Base-by-base conservation (phyloP, 192 early-diverging fungal species). In the Coemansia pectinata region DNA sequence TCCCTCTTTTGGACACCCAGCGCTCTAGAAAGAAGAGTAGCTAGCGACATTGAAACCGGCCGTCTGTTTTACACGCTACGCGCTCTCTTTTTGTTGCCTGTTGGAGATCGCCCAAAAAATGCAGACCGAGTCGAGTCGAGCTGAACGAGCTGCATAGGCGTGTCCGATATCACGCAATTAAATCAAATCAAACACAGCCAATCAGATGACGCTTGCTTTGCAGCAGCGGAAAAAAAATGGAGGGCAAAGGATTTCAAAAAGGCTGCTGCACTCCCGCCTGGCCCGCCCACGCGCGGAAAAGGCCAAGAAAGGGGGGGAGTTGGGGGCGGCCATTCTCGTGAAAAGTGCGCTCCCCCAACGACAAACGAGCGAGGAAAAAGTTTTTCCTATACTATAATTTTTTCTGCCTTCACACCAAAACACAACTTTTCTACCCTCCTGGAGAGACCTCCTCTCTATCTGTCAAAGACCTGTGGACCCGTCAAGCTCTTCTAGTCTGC, bases 311-410 rank as follows among this genome's bases (percentile, higher is more conserved):
- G n/a, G 52, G n/a, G 52, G 25, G 52, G 25, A 36, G 34, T 36
- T 36, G 23, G 52, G 11, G 52, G 11, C 10, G 3, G 52, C 27
- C 52, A 55, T 50, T 50, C 47, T 50, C 21, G 12, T 25, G 52
- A 55, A 55, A 41, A 63, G 8, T 21, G 62, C 58, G 34, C 53
- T 17, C 41, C 66, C 23, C 64, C 25, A 52, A 15, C 7, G 34
- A 33, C 45, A 29, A 29, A 55, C 25, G 27, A 55, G 52, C 52
- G 52, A 55, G 52, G 27, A 55, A 55, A 55, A 55, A 41, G 14
- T 52, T 52, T 66, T 66, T 66, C 34, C 42, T 15, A 17, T 38
- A 66, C 65, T 44, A 40, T 66, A 48, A 66, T 66, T 66, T 52
- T 66, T 62, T 62, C 14, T 38, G 25, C 31, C 31, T 40, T 62